These are phyloP conservation scores for Triticum timopheevii DNA, from an alignment of 176 grass and related monocot species.

Conservation along the genomic window DNA sequence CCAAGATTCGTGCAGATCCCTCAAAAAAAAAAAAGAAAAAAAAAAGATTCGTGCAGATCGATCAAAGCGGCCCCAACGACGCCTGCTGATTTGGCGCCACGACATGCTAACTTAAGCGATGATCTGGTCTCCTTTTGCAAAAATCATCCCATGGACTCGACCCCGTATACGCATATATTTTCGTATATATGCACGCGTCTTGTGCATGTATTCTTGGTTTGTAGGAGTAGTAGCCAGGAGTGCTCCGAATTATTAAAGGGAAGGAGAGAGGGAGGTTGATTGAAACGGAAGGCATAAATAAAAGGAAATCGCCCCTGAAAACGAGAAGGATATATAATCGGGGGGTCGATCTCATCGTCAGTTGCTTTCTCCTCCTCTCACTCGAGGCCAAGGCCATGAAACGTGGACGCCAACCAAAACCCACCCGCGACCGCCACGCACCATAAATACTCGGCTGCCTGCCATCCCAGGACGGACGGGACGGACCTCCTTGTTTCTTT, in stretches of 20 bases:
- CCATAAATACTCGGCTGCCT: constrained; percentile 33
- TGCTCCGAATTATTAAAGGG: neutral
- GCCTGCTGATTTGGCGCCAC: constrained; percentile 11
- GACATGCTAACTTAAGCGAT: neutral
- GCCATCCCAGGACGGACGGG: neutral
- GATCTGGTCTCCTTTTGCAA: neutral
- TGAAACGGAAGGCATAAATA: neutral
- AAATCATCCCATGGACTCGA: neutral
- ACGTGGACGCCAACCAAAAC: constrained; percentile 1
- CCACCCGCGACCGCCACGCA: neutral
- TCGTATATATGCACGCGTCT: neutral
- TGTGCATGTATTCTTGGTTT: no score
- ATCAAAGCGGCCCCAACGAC: neutral
- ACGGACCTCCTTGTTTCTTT: neutral
- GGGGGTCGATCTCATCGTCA: neutral
- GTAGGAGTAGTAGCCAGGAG: no score
- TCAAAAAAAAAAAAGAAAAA: no score
- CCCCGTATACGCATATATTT: no score
- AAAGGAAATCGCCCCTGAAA: neutral
- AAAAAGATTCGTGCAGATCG: no score
- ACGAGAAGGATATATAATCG: neutral
- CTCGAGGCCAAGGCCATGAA: neutral
- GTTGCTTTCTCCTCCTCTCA: constrained; percentile 15
- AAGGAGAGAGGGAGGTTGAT: neutral
- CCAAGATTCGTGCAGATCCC: constrained; percentile 5